Evolutionary conservation across 768 basidiomycete genomes (phyloP), one percentile per base, ranked within the genome.

Genomic region (Xerocomellus dryophilus): DNA sequence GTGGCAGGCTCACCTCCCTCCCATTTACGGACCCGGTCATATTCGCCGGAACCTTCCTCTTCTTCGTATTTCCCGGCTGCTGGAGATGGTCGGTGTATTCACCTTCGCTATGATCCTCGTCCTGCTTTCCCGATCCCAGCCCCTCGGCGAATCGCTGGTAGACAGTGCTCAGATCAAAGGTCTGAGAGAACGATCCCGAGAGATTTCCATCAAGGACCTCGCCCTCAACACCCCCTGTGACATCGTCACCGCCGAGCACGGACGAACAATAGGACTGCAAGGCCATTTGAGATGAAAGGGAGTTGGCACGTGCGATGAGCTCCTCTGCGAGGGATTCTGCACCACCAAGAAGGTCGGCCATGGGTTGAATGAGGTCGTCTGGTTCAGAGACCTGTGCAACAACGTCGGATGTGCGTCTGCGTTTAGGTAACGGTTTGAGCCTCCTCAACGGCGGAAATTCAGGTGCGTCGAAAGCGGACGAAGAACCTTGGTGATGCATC

Each of bases 21-120:
- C 78, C 76, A 41, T 68, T 72, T 42, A 66, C 69, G 36, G 71
- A 67, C 47, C 73, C 72, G 15, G 74, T 68, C 50, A 73, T 65
- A 67, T 88, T 85, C 35, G 82, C 80, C 1, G 91, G 90, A 3
- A 93, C 90, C 67, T 93, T 93, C 44, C 90, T 78, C 74, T 93
- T 93, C 81, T 93, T 93, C 44, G 88, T 87, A 63, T 93, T 93
- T 8, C 85, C 86, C 4, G 84, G 88, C 58, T 90, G 89, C 56
- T 81, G 84, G 29, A 85, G 70, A 61, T 87, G 85, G 66, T 90
- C 86, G 15, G 78, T 64, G 59, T 84, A 84, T 63, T 87, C 88
- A 20, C 77, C 82, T 58, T 82, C 83, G 10, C 72, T 79, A 29
- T 77, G 74, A 58, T 79, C 80, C 43, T 84, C 81, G 36, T 80